These are phyloP conservation scores for Suillus alpinus DNA, from an alignment of 768 basidiomycete genomes.

Conservation along the genomic window DNA sequence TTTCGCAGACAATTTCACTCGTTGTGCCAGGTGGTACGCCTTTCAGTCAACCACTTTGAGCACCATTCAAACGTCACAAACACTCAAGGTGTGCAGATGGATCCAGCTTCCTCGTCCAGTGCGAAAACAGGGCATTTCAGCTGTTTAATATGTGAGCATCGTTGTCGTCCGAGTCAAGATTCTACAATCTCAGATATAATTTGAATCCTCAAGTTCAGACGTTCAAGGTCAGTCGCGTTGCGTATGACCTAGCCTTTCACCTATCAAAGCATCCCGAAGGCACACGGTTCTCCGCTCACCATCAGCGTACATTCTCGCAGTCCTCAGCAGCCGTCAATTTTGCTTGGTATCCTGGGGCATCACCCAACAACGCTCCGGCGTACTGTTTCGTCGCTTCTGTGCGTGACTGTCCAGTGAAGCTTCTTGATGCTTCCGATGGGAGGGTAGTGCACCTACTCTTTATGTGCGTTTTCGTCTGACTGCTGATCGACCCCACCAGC, in stretches of 20 bases:
- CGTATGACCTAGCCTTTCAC: too few relatives aligned
- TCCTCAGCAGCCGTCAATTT: slow-evolving; percentile 75
- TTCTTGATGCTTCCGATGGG: slow-evolving; percentile 78
- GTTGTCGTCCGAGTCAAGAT: neutral
- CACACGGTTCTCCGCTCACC: neutral
- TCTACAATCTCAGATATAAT: neutral
- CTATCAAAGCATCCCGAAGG: neutral
- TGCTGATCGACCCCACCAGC: slow-evolving; percentile 38
- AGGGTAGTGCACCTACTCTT: slow-evolving; percentile 45
- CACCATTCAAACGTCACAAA: neutral
- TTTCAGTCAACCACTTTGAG: neutral
- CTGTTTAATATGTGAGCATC: slow-evolving; percentile 44
- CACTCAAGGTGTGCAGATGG: slow-evolving; percentile 71
- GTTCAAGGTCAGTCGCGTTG: neutral
- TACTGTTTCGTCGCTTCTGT: slow-evolving; percentile 86
- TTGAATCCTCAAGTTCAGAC: neutral
- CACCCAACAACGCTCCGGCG: slow-evolving; percentile 49
- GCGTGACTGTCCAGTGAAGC: slow-evolving; percentile 79
- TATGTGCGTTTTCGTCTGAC: neutral
- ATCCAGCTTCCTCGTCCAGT: slow-evolving; percentile 59
- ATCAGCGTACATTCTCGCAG: slow-evolving; percentile 41
- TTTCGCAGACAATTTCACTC: slow-evolving; percentile 45
- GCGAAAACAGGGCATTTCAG: slow-evolving; percentile 68
- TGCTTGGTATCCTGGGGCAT: slow-evolving; percentile 83
- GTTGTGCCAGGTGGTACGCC: slow-evolving; percentile 55